Conservation (phyloP, 148 eudicot species). For the Nyssa sinensis region DNA sequence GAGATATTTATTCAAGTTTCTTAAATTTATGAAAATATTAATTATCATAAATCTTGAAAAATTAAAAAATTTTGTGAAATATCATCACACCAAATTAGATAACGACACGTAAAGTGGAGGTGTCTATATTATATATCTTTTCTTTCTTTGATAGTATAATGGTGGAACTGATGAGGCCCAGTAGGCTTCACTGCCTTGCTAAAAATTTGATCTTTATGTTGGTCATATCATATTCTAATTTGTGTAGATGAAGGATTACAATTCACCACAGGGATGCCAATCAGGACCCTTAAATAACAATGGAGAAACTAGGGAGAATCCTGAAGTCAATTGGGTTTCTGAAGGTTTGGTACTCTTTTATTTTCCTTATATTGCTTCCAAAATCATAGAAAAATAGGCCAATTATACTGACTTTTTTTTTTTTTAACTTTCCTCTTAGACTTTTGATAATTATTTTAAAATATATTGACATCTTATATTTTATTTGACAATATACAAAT, state of each 20-base stretch:
- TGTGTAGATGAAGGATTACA: slow-evolving; percentile 48
- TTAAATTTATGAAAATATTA: not conserved
- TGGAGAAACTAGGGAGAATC: slow-evolving; percentile 20
- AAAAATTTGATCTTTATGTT: not conserved
- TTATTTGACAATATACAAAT: too few species aligned
- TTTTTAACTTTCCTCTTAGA: too few species aligned
- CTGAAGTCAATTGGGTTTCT: slow-evolving; percentile 20
- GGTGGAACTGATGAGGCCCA: not conserved
- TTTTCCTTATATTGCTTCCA: not conserved
- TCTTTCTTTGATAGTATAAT: not conserved
- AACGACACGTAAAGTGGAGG: too few species aligned
- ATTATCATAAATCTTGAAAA: too few species aligned
- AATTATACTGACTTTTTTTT: too few species aligned
- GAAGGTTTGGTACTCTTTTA: slow-evolving; percentile 24
- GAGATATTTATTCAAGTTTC: not conserved
- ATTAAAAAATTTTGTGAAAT: too few species aligned
- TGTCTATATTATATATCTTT: too few species aligned
- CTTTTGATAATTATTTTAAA: too few species aligned
- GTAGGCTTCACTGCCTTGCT: too few species aligned
- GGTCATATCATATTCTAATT: not conserved
- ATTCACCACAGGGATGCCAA: slow-evolving; percentile 24
- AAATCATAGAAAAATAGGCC: not conserved
- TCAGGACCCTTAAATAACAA: slow-evolving; percentile 15
- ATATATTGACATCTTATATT: too few species aligned
- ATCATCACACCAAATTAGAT: too few species aligned